A percentile compares a stretch with the other conserved stretches of the same genome.
Evolutionary conservation across 129 eudicot species (phyloP).

Genomic region (Artemisia annua): DNA sequence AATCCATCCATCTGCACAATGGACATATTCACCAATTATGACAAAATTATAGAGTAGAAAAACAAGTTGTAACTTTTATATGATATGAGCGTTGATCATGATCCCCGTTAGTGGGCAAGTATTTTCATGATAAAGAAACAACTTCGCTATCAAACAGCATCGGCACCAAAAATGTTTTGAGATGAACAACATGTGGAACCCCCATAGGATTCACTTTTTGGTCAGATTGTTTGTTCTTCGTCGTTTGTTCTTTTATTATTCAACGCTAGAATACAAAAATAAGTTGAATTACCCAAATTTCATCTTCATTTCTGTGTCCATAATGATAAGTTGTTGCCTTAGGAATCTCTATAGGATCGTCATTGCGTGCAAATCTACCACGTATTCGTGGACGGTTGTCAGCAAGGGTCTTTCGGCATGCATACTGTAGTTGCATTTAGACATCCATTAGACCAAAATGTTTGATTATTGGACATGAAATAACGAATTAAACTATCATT

Average conservation of each 20-base stretch:
- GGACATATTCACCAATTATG: neutral
- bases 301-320: constrained; percentile 65
- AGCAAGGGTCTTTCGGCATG: constrained; percentile 95
- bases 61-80: neutral
- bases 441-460: neutral
- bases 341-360: constrained; percentile 70
- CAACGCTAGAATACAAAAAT: neutral
- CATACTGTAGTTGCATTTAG: constrained; percentile 50
- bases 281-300: constrained; percentile 66
- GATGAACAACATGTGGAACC: constrained; percentile 13
- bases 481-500: constrained; percentile 8
- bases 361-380: constrained; percentile 94
- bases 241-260: neutral
- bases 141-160: constrained; percentile 11
- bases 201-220: constrained; percentile 14
- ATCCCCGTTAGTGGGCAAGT: neutral
- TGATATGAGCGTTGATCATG: neutral
- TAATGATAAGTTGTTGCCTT: constrained; percentile 45
- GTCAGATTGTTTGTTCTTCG: neutral
- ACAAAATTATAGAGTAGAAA: constrained; percentile 10
- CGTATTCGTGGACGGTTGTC: constrained; percentile 92
- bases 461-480: neutral
- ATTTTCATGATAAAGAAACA: constrained; percentile 4
- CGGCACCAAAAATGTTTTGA: constrained; percentile 4
- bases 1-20: constrained; percentile 61